A percentile compares a stretch with the other conserved stretches of the same genome.
Evolutionary conservation across 139 green algal genomes (phyloP).

Genomic region (Picochlorum sp.): DNA sequence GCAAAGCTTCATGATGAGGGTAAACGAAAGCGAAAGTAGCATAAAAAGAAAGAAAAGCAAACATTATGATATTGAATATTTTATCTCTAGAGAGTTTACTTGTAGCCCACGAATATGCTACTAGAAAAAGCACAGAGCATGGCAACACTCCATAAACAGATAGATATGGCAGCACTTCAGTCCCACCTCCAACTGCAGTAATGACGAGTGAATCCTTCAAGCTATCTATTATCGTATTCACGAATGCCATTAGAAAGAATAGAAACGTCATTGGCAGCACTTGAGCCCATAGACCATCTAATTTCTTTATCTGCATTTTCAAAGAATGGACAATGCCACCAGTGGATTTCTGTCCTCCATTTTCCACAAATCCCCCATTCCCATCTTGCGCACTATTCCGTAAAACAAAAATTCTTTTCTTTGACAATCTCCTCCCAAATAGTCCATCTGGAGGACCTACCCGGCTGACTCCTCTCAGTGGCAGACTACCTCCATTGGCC

Average conservation of each 20-base stretch:
- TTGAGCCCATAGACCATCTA: constrained; percentile 24
- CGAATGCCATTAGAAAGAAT: constrained; percentile 83
- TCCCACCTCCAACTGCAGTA: constrained; percentile 62
- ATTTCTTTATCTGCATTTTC: constrained; percentile 11
- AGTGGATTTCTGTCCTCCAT: neutral
- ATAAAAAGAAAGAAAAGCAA: constrained; percentile 73
- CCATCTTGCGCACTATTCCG: neutral
- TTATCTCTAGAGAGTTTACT: constrained; percentile 41
- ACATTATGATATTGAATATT: constrained; percentile 84
- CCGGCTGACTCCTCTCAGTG: too few relatives aligned
- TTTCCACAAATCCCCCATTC: neutral
- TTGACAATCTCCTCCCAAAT: too few relatives aligned
- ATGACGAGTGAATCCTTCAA: constrained; percentile 89
- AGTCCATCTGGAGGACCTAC: too few relatives aligned
- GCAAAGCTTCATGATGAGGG: constrained; percentile 64
- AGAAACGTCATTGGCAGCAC: constrained; percentile 79
- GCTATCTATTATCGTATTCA: constrained; percentile 91
- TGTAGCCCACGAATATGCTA: constrained; percentile 45
- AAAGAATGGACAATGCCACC: neutral
- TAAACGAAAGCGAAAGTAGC: constrained; percentile 71
- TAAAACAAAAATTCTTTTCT: neutral
- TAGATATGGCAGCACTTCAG: constrained; percentile 17
- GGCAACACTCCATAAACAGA: constrained; percentile 87
- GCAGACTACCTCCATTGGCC: too few relatives aligned
- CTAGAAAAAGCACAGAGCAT: constrained; percentile 70